Percentiles rank a stretch among this genome's conserved stretches.
phyloP scores from a whole-genome alignment of 352 stramenopile species.

The Phytopythium delawarense region DNA sequence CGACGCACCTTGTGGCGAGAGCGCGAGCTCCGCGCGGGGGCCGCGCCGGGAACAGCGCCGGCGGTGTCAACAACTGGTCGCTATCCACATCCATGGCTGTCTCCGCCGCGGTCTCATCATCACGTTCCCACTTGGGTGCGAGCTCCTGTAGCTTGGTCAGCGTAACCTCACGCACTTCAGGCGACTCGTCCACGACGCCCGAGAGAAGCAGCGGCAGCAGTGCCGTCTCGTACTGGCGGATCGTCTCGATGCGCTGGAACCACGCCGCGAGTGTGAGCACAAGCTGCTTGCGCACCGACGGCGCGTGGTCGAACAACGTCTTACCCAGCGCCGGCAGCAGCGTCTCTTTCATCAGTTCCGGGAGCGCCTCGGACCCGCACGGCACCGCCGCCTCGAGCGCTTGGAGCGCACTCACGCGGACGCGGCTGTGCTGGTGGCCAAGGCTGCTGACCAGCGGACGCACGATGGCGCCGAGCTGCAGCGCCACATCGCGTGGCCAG shows the following conservation, averaged over 20 bases:
- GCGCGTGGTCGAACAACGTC: constrained; percentile 63
- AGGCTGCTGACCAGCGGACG: constrained; percentile 67
- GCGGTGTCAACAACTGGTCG: constrained; percentile 17
- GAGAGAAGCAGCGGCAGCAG: constrained; percentile 71
- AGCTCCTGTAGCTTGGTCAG: constrained; percentile 44
- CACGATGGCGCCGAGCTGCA: constrained; percentile 68
- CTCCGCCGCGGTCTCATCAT: constrained; percentile 17
- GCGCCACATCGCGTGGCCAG: constrained; percentile 53
- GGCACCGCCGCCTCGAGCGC: constrained; percentile 66
- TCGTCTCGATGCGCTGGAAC: constrained; percentile 47
- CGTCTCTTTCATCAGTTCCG: constrained; percentile 75
- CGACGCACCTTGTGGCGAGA: constrained; percentile 30
- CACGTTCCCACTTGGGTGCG: constrained; percentile 38
- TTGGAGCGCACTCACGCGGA: constrained; percentile 71
- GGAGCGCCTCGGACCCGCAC: constrained; percentile 58
- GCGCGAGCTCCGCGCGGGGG: constrained; percentile 42
- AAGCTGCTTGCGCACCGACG: constrained; percentile 71
- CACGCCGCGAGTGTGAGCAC: constrained; percentile 50
- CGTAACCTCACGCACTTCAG: constrained; percentile 45
- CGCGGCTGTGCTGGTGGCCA: constrained; percentile 76
- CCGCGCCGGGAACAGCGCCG: constrained; percentile 45
- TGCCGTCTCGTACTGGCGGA: constrained; percentile 53
- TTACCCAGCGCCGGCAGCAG: constrained; percentile 61
- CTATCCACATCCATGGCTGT: constrained; percentile 32
- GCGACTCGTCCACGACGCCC: constrained; percentile 63